These are phyloP conservation scores for Eucalyptus curtisii DNA, from an alignment of 345 rosid species.

Conservation along the genomic window DNA sequence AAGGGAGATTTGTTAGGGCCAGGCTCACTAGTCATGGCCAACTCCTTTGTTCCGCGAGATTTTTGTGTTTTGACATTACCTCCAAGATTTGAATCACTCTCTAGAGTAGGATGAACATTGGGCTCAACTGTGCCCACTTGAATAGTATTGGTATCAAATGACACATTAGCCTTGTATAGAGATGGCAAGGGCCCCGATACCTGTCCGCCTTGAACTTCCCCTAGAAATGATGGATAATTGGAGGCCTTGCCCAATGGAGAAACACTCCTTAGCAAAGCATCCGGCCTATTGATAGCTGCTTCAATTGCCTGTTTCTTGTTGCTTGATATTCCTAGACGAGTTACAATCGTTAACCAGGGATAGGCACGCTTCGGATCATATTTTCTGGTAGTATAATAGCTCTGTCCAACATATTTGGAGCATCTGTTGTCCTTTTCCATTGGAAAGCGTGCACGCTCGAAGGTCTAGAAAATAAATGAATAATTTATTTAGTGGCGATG, in stretches of 20 bases:
- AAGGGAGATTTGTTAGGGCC: slow-evolving; percentile 33
- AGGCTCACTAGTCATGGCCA: slow-evolving; percentile 13
- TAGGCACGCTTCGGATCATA: slow-evolving; percentile 30
- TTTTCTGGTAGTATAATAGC: slow-evolving; percentile 14
- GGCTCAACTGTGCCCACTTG: slow-evolving; percentile 3
- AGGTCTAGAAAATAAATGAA: slow-evolving; percentile 1
- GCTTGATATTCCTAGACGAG: slow-evolving; percentile 11
- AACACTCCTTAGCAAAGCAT: background rate
- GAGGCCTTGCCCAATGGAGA: slow-evolving; percentile 14
- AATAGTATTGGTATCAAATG: slow-evolving; percentile 4
- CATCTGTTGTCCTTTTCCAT: slow-evolving; percentile 15
- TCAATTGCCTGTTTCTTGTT: slow-evolving; percentile 38
- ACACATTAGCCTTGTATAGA: slow-evolving; percentile 13
- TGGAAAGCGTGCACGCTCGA: slow-evolving; percentile 11
- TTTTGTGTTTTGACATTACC: background rate
- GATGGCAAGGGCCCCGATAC: background rate
- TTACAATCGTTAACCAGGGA: slow-evolving; percentile 22
- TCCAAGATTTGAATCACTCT: background rate
- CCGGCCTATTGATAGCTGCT: background rate
- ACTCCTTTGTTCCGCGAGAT: slow-evolving; percentile 2
- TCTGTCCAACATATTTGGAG: slow-evolving; percentile 17
- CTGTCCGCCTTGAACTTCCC: background rate
- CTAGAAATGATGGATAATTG: slow-evolving; percentile 18
- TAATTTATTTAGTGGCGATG: background rate
- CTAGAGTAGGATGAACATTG: background rate